These are phyloP conservation scores for Tuber melanosporum DNA, from an alignment of 495 filamentous ascomycete genomes.

Conservation along the genomic window DNA sequence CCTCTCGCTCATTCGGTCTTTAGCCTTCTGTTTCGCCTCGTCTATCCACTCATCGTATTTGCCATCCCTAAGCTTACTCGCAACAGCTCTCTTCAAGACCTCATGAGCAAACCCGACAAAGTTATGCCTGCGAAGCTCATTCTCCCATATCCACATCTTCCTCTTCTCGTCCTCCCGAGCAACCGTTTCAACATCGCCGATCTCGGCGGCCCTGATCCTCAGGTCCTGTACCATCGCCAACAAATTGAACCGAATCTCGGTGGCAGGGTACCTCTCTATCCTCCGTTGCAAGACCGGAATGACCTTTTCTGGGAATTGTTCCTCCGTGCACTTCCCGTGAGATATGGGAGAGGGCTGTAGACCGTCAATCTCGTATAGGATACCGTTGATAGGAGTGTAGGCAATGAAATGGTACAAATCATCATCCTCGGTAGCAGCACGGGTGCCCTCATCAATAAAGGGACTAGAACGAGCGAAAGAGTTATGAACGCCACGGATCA, in stretches of 20 bases:
- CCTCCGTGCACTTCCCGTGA: constrained; percentile 65
- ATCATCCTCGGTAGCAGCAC: constrained; percentile 55
- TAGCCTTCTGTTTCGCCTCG: constrained; percentile 63
- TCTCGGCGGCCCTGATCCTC: constrained; percentile 64
- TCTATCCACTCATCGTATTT: constrained; percentile 75
- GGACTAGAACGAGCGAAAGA: constrained; percentile 81
- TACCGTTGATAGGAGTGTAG: constrained; percentile 72
- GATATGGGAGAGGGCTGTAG: constrained; percentile 85
- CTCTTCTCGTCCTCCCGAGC: constrained; percentile 78
- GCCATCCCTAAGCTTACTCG: constrained; percentile 59
- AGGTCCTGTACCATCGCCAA: constrained; percentile 85
- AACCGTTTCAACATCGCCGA: constrained; percentile 74
- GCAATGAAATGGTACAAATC: constrained; percentile 98
- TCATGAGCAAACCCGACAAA: constrained; percentile 95
- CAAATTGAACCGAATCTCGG: constrained; percentile 91
- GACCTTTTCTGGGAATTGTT: constrained; percentile 71
- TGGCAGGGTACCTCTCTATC: constrained; percentile 74
- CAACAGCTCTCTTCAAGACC: constrained; percentile 76
- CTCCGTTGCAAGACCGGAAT: constrained; percentile 79
- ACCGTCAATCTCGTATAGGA: constrained; percentile 90
- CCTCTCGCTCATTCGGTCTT: constrained; percentile 57
- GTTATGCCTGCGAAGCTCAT: constrained; percentile 84
- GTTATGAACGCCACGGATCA: constrained; percentile 89
- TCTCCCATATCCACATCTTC: constrained; percentile 88
- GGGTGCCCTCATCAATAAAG: constrained; percentile 81